phyloP scores from a whole-genome alignment of 352 stramenopile genomes.

The Globisporangium nunn region DNA sequence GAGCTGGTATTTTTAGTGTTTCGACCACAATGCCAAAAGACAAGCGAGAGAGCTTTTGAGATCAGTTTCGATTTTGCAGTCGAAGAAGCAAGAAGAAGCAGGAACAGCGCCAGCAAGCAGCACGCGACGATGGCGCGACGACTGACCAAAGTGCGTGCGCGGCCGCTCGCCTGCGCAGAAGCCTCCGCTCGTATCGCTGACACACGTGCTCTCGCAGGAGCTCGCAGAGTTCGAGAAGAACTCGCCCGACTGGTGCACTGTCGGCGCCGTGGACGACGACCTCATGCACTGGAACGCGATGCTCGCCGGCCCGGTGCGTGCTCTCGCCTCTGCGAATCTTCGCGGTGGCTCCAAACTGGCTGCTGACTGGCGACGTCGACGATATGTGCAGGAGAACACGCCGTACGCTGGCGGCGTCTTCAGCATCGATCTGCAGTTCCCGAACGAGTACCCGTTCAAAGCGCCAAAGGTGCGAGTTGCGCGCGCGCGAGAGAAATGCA shows the following conservation, averaged over 20 bases:
- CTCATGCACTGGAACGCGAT: conserved; percentile 90
- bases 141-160: conserved; percentile 62
- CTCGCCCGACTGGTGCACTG: conserved; percentile 86
- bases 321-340: neutral
- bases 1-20: neutral
- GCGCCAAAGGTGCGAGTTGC: conserved; percentile 57
- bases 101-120: neutral
- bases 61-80: conserved; percentile 10
- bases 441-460: conserved; percentile 95
- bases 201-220: conserved; percentile 36
- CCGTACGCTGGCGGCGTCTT: conserved; percentile 90
- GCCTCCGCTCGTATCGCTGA: neutral
- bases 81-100: conserved; percentile 4
- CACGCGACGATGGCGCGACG: conserved; percentile 54
- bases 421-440: conserved; percentile 93
- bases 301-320: conserved; percentile 80
- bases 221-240: conserved; percentile 86
- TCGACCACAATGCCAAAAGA: too few species aligned
- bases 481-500: neutral
- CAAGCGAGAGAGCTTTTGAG: neutral
- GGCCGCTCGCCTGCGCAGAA: too few species aligned
- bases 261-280: conserved; percentile 81
- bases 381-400: conserved; percentile 54
- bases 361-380: too few species aligned
- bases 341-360: neutral